phyloP scores from a whole-genome alignment of 495 filamentous ascomycete genomes.

The Clavariopsis aquatica region DNA sequence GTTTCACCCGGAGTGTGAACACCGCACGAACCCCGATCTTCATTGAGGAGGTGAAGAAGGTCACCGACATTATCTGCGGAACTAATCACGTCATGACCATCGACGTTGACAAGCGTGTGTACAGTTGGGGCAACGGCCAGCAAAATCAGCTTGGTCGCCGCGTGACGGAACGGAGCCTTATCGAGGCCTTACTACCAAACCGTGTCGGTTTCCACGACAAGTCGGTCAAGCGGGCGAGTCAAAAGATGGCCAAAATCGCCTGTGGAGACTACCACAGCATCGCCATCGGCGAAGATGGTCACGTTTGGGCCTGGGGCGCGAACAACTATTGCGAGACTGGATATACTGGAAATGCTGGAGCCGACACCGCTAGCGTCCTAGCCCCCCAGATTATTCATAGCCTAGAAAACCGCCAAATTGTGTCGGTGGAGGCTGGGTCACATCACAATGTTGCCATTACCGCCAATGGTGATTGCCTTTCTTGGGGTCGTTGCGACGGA shows the following conservation, averaged over 20 bases:
- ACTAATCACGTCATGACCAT: constrained; percentile 73
- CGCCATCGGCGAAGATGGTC: constrained; percentile 68
- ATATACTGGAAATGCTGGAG: constrained; percentile 66
- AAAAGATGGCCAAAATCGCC: constrained; percentile 58
- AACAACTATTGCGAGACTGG: constrained; percentile 87
- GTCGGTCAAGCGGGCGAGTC: constrained; percentile 46
- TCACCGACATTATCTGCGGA: constrained; percentile 62
- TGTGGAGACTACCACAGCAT: constrained; percentile 74
- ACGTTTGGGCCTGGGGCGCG: constrained; percentile 80
- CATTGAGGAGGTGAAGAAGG: constrained; percentile 60
- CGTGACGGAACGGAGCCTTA: constrained; percentile 61
- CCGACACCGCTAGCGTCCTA: constrained; percentile 59
- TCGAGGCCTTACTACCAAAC: constrained; percentile 64
- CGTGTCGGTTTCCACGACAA: constrained; percentile 59
- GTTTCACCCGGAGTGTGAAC: constrained; percentile 54
- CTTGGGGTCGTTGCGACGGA: constrained; percentile 70
- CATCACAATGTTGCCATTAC: constrained; percentile 69
- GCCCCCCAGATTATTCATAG: constrained; percentile 61
- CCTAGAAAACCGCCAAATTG: constrained; percentile 57
- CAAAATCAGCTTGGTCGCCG: constrained; percentile 75
- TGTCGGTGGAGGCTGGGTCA: constrained; percentile 62
- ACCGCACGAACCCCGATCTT: constrained; percentile 51
- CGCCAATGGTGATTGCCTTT: constrained; percentile 60
- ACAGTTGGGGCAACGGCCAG: constrained; percentile 72
- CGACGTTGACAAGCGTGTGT: constrained; percentile 64